Percentiles rank a stretch among this genome's conserved stretches.
phyloP scores from a whole-genome alignment of 305 asterid species.

The Fraxinus floribunda region DNA sequence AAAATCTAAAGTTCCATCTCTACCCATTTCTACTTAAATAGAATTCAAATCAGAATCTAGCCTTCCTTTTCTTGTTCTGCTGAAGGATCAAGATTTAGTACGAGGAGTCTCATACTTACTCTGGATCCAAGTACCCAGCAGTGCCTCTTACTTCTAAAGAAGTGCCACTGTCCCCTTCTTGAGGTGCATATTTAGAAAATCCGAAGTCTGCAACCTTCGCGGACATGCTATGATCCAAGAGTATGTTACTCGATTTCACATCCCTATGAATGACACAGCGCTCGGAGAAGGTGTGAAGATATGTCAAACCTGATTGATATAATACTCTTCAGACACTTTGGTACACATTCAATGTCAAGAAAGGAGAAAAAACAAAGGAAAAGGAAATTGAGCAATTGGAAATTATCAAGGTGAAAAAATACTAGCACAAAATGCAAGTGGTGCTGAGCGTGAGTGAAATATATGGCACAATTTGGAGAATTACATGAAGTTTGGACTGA shows the following conservation, averaged over 20 bases:
- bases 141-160: conserved; percentile 91
- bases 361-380: background rate
- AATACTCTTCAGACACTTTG: conserved; percentile 21
- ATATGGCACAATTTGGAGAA: background rate
- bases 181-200: conserved; percentile 89
- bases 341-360: background rate
- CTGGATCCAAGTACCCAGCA: conserved; percentile 93
- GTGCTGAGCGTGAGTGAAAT: background rate
- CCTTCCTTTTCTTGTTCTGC: background rate
- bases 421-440: background rate
- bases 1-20: background rate
- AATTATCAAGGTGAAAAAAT: background rate
- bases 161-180: conserved; percentile 84
- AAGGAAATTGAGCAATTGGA: background rate
- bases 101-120: conserved; percentile 52
- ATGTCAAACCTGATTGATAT: conserved; percentile 60
- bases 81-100: conserved; percentile 5
- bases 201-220: conserved; percentile 95
- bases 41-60: background rate
- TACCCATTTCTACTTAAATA: background rate
- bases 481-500: background rate
- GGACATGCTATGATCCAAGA: conserved; percentile 84
- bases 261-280: conserved; percentile 85
- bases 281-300: conserved; percentile 77
- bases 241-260: conserved; percentile 91